Evolutionary conservation across 176 grass and related monocot species (phyloP).

Genomic region (Hordeum vulgare): DNA sequence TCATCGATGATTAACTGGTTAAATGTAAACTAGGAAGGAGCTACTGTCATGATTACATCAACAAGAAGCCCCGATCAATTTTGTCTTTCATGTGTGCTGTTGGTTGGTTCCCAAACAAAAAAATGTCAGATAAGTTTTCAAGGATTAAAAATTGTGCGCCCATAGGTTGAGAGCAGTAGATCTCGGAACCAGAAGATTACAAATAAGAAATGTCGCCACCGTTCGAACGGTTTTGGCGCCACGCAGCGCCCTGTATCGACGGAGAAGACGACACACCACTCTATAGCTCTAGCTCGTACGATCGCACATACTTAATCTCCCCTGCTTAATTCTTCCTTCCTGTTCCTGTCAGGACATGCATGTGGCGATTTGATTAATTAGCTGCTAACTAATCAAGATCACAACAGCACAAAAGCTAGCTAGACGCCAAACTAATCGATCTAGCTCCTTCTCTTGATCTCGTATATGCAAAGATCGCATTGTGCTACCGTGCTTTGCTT

Average conservation of each 20-base stretch:
- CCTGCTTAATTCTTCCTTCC: background rate
- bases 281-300: background rate
- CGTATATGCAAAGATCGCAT: background rate
- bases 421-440: background rate
- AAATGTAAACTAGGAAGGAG: background rate
- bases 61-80: background rate
- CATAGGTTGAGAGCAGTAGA: background rate
- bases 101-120: background rate
- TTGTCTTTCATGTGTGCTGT: slow-evolving; percentile 13
- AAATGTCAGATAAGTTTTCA: background rate
- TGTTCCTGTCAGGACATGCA: background rate
- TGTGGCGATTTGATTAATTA: background rate
- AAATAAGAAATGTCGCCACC: background rate
- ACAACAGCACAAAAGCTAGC: background rate
- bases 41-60: background rate
- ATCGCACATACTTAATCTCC: background rate
- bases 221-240: slow-evolving; percentile 3
- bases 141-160: background rate
- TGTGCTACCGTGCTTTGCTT: background rate
- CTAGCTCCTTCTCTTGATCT: background rate
- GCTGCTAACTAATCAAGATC: background rate
- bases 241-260: background rate
- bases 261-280: slow-evolving; percentile 9
- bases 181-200: background rate
- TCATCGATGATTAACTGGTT: background rate